These are phyloP conservation scores for Aspergillus uvarum DNA, from an alignment of 2,329 filamentous ascomycete species.

Conservation along the genomic window DNA sequence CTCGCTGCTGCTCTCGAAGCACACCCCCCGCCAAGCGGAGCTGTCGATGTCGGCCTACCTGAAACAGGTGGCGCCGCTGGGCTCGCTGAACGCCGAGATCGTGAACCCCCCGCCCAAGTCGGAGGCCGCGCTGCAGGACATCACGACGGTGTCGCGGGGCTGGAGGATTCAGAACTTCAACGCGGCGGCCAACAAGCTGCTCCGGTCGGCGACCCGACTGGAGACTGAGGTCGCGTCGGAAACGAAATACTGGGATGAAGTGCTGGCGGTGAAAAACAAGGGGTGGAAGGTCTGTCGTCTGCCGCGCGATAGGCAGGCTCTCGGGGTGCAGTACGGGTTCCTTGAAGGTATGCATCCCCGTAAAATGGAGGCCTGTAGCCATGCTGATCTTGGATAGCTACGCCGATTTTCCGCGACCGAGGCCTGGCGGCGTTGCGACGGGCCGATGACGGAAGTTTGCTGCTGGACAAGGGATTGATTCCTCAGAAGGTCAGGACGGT, in stretches of 20 bases:
- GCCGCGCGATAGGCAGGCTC: conserved; percentile 68
- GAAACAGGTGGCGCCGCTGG: conserved; percentile 69
- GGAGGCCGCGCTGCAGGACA: conserved; percentile 55
- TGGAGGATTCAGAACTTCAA: conserved; percentile 79
- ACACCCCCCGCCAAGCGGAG: conserved; percentile 68
- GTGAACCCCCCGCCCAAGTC: conserved; percentile 62
- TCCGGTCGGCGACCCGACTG: conserved; percentile 69
- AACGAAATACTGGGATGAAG: conserved; percentile 83
- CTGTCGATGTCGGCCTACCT: conserved; percentile 69
- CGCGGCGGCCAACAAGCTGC: conserved; percentile 69
- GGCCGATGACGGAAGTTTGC: conserved; percentile 70
- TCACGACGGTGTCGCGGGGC: conserved; percentile 58
- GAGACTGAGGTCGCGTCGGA: conserved; percentile 77
- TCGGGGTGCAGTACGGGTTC: conserved; percentile 89
- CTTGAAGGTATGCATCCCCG: conserved; percentile 59
- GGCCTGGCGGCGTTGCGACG: conserved; percentile 80
- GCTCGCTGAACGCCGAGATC: conserved; percentile 69
- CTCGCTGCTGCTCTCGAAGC: conserved; percentile 79
- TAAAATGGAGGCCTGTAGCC: too few relatives aligned
- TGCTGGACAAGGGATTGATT: conserved; percentile 64
- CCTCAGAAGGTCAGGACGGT: conserved; percentile 59
- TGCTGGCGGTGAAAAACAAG: conserved; percentile 74
- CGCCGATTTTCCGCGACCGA: conserved; percentile 60
- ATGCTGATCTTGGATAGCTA: conserved; percentile 41
- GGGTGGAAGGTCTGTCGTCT: conserved; percentile 84